Evolutionary conservation across 805 yeast species (phyloP).

Genomic region (Pichia phayaonensis): DNA sequence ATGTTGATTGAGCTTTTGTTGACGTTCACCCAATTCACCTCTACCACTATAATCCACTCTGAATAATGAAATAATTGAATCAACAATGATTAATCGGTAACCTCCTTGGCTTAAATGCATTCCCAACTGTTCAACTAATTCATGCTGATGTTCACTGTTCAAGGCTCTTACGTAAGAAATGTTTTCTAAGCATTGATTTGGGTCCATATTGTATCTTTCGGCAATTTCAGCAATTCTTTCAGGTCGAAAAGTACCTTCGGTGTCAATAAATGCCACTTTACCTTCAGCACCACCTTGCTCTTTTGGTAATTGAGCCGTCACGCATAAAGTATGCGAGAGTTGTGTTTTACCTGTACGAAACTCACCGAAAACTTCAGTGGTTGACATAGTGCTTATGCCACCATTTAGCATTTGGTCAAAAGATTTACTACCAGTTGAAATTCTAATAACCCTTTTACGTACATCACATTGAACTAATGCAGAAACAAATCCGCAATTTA

Average conservation of each 20-base stretch:
- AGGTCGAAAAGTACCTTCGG: conserved; percentile 79
- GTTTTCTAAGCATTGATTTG: conserved; percentile 58
- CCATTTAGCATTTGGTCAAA: conserved; percentile 66
- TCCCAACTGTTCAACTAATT: conserved; percentile 60
- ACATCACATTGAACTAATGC: conserved; percentile 63
- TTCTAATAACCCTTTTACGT: conserved; percentile 52
- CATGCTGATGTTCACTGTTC: conserved; percentile 71
- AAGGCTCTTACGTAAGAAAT: conserved; percentile 63
- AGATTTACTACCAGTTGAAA: conserved; percentile 68
- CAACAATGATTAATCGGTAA: conserved; percentile 53
- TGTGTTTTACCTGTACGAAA: conserved; percentile 81
- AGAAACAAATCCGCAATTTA: conserved; percentile 64
- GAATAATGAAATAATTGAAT: conserved; percentile 73
- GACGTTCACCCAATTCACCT: conserved; percentile 71
- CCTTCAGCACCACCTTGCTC: conserved; percentile 78
- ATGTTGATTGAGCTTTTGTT: conserved; percentile 58
- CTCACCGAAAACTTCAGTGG: conserved; percentile 76
- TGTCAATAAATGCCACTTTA: conserved; percentile 70
- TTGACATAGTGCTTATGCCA: conserved; percentile 68
- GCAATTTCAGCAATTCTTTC: conserved; percentile 61
- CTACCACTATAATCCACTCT: conserved; percentile 74
- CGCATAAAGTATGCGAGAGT: conserved; percentile 70
- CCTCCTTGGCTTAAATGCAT: conserved; percentile 60
- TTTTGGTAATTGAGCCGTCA: conserved; percentile 64
- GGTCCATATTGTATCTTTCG: conserved; percentile 58